phyloP scores from a whole-genome alignment of 1,139 yeast genomes.

The Lodderomyces jiufengensis region DNA sequence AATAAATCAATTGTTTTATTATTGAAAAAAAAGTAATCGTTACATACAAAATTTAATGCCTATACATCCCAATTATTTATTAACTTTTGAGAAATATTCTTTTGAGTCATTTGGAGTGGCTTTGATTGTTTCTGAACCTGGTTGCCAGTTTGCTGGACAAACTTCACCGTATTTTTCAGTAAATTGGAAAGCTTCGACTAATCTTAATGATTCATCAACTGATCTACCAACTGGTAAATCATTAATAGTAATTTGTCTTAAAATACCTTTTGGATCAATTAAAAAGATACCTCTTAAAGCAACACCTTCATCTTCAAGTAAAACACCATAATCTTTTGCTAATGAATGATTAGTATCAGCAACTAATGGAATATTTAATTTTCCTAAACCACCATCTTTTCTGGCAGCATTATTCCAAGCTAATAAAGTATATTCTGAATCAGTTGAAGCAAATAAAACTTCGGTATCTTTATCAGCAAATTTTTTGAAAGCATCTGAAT shows the following conservation, averaged over 20 bases:
- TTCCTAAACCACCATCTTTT: slow-evolving; percentile 98
- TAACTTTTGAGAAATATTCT: slow-evolving; percentile 70
- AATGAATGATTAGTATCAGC: slow-evolving; percentile 97
- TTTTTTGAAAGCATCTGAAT: slow-evolving; percentile 90
- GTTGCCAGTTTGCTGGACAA: slow-evolving; percentile 99
- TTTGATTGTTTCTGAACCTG: slow-evolving; percentile 93
- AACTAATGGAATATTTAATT: slow-evolving; percentile 86
- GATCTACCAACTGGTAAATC: slow-evolving; percentile 99
- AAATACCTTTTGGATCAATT: slow-evolving; percentile 91
- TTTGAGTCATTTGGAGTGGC: slow-evolving; percentile 80
- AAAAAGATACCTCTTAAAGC: slow-evolving; percentile 97
- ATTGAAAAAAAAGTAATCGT: no score
- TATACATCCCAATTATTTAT: no score
- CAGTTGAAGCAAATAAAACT: slow-evolving; percentile 94
- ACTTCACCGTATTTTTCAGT: slow-evolving; percentile 98
- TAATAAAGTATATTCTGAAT: slow-evolving; percentile 93
- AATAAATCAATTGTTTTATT: no score
- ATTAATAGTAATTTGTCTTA: slow-evolving; percentile 96
- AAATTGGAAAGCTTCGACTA: slow-evolving; percentile 98
- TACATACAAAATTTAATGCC: no score
- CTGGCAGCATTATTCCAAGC: slow-evolving; percentile 98
- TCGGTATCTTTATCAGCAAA: slow-evolving; percentile 85
- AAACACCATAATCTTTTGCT: slow-evolving; percentile 94
- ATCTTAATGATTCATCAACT: slow-evolving; percentile 95
- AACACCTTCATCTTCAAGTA: slow-evolving; percentile 91